A percentile compares a stretch with the other conserved stretches of the same genome.
phyloP scores from a whole-genome alignment of 768 basidiomycete genomes.

The Tulasnella calospora region DNA sequence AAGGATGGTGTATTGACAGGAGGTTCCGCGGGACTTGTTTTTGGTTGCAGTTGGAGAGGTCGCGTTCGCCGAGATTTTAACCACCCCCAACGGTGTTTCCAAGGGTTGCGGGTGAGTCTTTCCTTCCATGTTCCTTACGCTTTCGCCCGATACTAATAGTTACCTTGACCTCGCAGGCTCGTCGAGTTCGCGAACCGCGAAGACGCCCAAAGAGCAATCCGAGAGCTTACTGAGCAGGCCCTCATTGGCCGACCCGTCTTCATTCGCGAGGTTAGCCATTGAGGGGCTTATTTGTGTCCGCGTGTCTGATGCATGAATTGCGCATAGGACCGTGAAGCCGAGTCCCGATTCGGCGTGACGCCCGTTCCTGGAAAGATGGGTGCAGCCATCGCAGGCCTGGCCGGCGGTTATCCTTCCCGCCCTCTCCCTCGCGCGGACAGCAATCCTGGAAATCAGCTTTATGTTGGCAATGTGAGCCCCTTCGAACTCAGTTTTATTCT shows the following conservation, averaged over 20 bases:
- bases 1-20: constrained; percentile 40
- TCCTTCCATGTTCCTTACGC: neutral
- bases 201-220: constrained; percentile 82
- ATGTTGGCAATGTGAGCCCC: constrained; percentile 75
- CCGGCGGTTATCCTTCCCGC: constrained; percentile 60
- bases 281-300: neutral
- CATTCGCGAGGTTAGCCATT: constrained; percentile 76
- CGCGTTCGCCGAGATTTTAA: constrained; percentile 98
- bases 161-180: constrained; percentile 51
- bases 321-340: constrained; percentile 86
- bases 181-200: constrained; percentile 91
- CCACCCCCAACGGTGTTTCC: constrained; percentile 92
- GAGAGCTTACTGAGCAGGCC: constrained; percentile 81
- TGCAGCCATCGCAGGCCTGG: constrained; percentile 89
- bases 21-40: constrained; percentile 54
- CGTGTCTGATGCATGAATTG: neutral
- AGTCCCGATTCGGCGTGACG: constrained; percentile 91
- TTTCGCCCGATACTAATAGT: neutral
- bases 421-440: constrained; percentile 51
- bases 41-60: constrained; percentile 97
- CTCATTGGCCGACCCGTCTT: constrained; percentile 94
- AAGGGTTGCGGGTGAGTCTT: constrained; percentile 97
- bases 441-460: constrained; percentile 87
- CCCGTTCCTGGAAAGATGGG: constrained; percentile 96
- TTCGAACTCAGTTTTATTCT: neutral